A percentile compares a stretch with the other conserved stretches of the same genome.
These are phyloP conservation scores for Epichloe uncinata DNA, from an alignment of 2,329 filamentous ascomycete genomes.

Conservation along the genomic window DNA sequence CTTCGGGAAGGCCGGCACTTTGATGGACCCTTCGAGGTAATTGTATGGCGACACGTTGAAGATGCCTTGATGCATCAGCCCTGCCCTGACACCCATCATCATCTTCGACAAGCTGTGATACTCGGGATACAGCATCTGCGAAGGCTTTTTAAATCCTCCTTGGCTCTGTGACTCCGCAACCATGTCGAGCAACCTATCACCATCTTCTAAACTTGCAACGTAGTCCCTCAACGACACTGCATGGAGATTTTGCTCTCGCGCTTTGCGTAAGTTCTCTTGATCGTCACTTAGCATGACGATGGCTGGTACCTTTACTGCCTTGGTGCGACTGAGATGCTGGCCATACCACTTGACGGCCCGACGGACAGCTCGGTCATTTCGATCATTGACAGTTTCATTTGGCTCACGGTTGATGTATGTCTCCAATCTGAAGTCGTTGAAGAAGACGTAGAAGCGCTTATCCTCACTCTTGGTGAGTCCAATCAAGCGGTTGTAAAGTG, in stretches of 20 bases:
- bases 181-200: slow-evolving; percentile 82
- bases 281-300: slow-evolving; percentile 94
- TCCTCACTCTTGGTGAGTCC: slow-evolving; percentile 88
- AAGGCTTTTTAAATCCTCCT: slow-evolving; percentile 47
- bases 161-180: slow-evolving; percentile 67
- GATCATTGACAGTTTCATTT: slow-evolving; percentile 86
- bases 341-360: slow-evolving; percentile 82
- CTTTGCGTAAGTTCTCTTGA: slow-evolving; percentile 71
- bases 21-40: slow-evolving; percentile 86
- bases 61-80: slow-evolving; percentile 81
- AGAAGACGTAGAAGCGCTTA: slow-evolving; percentile 97
- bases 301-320: slow-evolving; percentile 50
- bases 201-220: slow-evolving; percentile 70
- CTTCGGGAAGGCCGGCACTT: slow-evolving; percentile 82
- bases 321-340: slow-evolving; percentile 59
- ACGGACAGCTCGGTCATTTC: slow-evolving; percentile 86
- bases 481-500: slow-evolving; percentile 87
- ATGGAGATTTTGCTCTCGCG: slow-evolving; percentile 59
- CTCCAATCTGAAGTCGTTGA: slow-evolving; percentile 93
- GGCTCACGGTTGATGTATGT: slow-evolving; percentile 65
- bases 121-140: slow-evolving; percentile 71
- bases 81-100: slow-evolving; percentile 84
- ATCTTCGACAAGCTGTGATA: slow-evolving; percentile 82
- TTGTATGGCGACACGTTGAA: slow-evolving; percentile 98
- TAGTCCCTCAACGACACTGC: slow-evolving; percentile 62